phyloP scores from a whole-genome alignment of 129 eudicot genomes.

The sunflower (Helianthus annuus) region HanXRQr2.0-SUNRISE NC_035436.2:6550831-6551330 shows the following conservation, averaged over 20 bases:
- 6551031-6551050: background rate
- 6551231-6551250: background rate
- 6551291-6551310: background rate
- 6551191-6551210: background rate
- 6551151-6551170: background rate
- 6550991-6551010: slow-evolving; percentile 59
- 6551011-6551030: slow-evolving; percentile 9
- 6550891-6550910: slow-evolving; percentile 7
- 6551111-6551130: background rate
- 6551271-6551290: background rate
- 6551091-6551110: background rate
- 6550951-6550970: slow-evolving; percentile 81
- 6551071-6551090: background rate
- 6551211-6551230: background rate
- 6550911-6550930: slow-evolving; percentile 67
- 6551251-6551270: background rate
- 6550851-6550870: too few relatives aligned
- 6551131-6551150: background rate
- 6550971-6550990: slow-evolving; percentile 90
- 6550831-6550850: background rate
- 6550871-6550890: background rate
- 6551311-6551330: slow-evolving; percentile 32
- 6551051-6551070: background rate
- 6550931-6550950: slow-evolving; percentile 82
- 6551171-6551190: background rate